phyloP scores from a whole-genome alignment of 345 rosid genomes.

The Melastoma malabathricum region DNA sequence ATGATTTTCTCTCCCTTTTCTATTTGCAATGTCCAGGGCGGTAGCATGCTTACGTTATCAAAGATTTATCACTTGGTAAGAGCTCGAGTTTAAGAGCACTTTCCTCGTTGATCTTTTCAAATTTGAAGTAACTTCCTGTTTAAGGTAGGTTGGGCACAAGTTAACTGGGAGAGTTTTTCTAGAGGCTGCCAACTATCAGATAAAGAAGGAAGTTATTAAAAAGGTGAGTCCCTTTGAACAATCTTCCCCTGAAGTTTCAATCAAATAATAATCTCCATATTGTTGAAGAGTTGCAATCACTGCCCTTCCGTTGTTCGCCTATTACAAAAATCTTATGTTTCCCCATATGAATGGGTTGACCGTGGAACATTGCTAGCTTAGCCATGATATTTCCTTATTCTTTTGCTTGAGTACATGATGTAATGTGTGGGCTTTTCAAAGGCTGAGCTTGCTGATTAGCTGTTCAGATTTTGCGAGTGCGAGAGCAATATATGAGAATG shows the following conservation, averaged over 20 bases:
- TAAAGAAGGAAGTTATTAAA: conserved; percentile 57
- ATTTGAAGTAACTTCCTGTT: conserved; percentile 10
- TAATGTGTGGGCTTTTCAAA: not conserved
- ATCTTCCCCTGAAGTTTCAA: not conserved
- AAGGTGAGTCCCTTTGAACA: conserved; percentile 29
- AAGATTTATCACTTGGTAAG: conserved; percentile 71
- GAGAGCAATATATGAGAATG: not conserved
- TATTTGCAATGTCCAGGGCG: conserved; percentile 30
- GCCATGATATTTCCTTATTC: too few relatives aligned
- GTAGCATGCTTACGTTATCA: conserved; percentile 60
- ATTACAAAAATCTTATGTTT: too few relatives aligned
- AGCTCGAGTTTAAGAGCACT: not conserved
- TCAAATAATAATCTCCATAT: not conserved
- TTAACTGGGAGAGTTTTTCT: conserved; percentile 52
- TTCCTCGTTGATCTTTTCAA: conserved; percentile 1
- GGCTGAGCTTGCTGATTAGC: too few relatives aligned
- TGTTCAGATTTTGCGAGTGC: too few relatives aligned
- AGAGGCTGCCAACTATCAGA: conserved; percentile 83
- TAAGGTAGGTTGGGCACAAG: conserved; percentile 43
- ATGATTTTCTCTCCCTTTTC: conserved; percentile 9
- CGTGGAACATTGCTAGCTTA: too few relatives aligned
- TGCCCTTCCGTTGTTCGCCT: not conserved
- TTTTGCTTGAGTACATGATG: too few relatives aligned
- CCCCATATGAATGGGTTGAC: too few relatives aligned
- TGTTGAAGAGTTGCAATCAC: not conserved